A percentile compares a stretch with the other conserved stretches of the same genome.
phyloP scores from a whole-genome alignment of 169 alveolate species.

The Plasmodium malariae region DNA sequence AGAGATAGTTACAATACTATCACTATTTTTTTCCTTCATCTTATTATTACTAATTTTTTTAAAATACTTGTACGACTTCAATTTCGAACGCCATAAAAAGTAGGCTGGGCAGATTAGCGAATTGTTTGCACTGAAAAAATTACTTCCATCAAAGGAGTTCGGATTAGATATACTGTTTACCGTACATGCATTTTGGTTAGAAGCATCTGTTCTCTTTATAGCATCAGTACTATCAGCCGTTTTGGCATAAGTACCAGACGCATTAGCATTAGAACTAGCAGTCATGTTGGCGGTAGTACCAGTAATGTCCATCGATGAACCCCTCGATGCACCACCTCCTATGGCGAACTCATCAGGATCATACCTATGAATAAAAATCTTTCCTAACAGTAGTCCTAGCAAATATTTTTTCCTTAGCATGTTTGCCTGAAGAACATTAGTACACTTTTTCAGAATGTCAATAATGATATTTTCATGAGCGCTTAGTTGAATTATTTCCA shows the following conservation, averaged over 20 bases:
- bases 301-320: too few species aligned
- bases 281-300: too few species aligned
- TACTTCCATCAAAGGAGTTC: not conserved
- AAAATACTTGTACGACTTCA: constrained; percentile 6
- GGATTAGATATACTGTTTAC: not conserved
- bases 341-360: not conserved
- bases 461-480: constrained; percentile 33
- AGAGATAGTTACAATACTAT: too few species aligned
- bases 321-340: too few species aligned
- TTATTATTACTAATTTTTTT: constrained; percentile 2
- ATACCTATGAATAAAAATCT: constrained; percentile 30
- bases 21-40: not conserved
- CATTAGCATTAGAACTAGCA: too few species aligned
- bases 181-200: not conserved
- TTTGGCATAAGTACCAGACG: too few species aligned
- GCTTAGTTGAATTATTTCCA: constrained; percentile 38
- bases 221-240: not conserved
- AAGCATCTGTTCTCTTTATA: not conserved
- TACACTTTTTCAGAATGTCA: constrained; percentile 8
- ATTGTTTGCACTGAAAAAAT: constrained; percentile 42
- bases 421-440: constrained; percentile 58
- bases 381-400: constrained; percentile 38
- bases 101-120: constrained; percentile 61
- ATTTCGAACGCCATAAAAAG: constrained; percentile 46
- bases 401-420: constrained; percentile 31